These are phyloP conservation scores for Diaporthe ampelina DNA, from an alignment of 2,329 filamentous ascomycete genomes.

Conservation along the genomic window DNA sequence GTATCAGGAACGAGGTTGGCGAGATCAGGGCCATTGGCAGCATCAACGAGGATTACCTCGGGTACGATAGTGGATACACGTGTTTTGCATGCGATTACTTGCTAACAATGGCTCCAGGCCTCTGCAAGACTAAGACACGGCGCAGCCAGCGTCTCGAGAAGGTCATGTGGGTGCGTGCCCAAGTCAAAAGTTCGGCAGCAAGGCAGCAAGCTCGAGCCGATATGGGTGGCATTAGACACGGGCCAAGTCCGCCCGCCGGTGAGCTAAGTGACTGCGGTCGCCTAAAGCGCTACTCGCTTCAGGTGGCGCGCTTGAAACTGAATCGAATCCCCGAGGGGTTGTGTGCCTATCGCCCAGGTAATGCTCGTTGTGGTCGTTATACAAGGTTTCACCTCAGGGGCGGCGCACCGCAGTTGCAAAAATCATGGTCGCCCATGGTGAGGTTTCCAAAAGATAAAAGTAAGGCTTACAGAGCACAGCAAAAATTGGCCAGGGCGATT, in stretches of 20 bases:
- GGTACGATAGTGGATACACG: conserved; percentile 58
- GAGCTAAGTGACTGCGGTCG: neutral
- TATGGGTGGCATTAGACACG: neutral
- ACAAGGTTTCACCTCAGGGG: neutral
- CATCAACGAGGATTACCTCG: conserved; percentile 87
- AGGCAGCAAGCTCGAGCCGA: neutral
- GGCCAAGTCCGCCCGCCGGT: neutral
- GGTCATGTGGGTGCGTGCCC: neutral
- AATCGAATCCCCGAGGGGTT: neutral
- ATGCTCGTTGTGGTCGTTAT: conserved; percentile 10
- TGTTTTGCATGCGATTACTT: neutral
- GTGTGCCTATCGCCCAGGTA: conserved; percentile 7
- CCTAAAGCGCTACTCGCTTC: neutral
- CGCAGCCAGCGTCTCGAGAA: neutral
- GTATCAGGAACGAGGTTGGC: conserved; percentile 91
- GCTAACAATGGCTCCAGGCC: conserved; percentile 35
- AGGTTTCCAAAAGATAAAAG: conserved; percentile 3
- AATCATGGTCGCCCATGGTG: neutral
- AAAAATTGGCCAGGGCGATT: neutral
- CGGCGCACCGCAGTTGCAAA: neutral
- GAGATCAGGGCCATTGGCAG: conserved; percentile 98
- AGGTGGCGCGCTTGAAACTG: neutral
- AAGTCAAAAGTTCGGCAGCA: neutral
- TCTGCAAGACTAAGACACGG: conserved; percentile 35
- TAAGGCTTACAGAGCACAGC: conserved; percentile 25